Conservation (phyloP, 2,329 filamentous ascomycete genomes). For the Chrysosporium keratinophilum region DNA sequence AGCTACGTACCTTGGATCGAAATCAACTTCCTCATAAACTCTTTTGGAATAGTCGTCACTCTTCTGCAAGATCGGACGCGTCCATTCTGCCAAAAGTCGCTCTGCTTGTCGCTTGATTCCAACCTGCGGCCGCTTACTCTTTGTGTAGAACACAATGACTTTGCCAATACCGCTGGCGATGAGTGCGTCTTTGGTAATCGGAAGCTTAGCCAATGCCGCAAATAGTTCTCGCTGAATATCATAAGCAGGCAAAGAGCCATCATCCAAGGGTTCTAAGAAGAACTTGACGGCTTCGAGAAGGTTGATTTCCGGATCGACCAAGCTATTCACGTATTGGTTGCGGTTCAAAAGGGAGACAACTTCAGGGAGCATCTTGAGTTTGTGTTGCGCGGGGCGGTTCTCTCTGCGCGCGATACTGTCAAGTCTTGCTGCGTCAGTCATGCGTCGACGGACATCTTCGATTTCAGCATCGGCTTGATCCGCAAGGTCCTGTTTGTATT, state of each 20-base stretch:
- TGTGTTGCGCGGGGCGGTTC: slow-evolving; percentile 75
- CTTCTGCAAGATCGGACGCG: slow-evolving; percentile 80
- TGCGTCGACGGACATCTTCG: slow-evolving; percentile 72
- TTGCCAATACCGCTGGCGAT: slow-evolving; percentile 91
- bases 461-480: slow-evolving; percentile 84
- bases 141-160: slow-evolving; percentile 92
- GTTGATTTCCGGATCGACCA: slow-evolving; percentile 91
- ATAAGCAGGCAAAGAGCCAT: slow-evolving; percentile 88
- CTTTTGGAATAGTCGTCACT: slow-evolving; percentile 92
- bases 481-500: slow-evolving; percentile 62
- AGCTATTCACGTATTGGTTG: slow-evolving; percentile 67
- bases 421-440: slow-evolving; percentile 79
- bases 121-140: slow-evolving; percentile 78
- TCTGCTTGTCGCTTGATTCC: slow-evolving; percentile 90
- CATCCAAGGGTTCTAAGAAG: slow-evolving; percentile 90
- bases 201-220: slow-evolving; percentile 63
- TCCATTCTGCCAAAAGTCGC: slow-evolving; percentile 89
- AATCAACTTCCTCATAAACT: slow-evolving; percentile 47
- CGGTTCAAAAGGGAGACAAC: slow-evolving; percentile 82
- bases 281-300: slow-evolving; percentile 90
- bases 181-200: slow-evolving; percentile 82
- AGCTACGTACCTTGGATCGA: slow-evolving; percentile 44
- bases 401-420: slow-evolving; percentile 74
- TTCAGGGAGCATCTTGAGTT: slow-evolving; percentile 85
- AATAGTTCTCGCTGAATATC: slow-evolving; percentile 96